Base-by-base conservation (phyloP, 306 rosid species). In the Citrullus amarus region DNA sequence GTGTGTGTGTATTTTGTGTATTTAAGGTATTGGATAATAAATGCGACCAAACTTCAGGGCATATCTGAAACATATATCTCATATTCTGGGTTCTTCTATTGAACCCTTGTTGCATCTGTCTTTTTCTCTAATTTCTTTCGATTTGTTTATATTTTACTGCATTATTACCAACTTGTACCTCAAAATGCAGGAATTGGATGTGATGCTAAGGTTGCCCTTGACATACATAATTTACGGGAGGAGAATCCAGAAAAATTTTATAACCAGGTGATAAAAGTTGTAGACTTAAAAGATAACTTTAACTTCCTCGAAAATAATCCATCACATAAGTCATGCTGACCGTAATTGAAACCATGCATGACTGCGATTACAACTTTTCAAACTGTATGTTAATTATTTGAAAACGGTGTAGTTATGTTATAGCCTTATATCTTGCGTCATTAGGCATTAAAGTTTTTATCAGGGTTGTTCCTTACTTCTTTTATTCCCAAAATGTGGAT, bases 171-270 rank as follows among this genome's bases (percentile, higher is more conserved):
- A 50, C 50, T 25, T 72, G 13, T 9, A 32, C 28, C 56, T 46
- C 46, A 16, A 74, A 53, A 74, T 54, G 78, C 82, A 96, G 99
- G 99, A 83, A 86, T 96, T 82, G 99, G 99, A 18, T 96, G 99
- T 79, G 99, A 96, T 88, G 99, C 99, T 34, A 96, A 96, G 87
- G 99, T 96, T 87, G 97, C 97, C 86, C 85, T 96, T 83, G 99
- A 96, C 84, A 96, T 96, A 81, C 98, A 96, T 90, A 96, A 92
- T 85, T 80, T 96, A 69, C 92, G 99, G 66, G 99, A 96, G 86
- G 99, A 96, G 84, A 96, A 96, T 85, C 99, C 99, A 22, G 99
- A 92, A 55, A 96, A 91, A 86, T 96, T 96, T 78, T 96, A 91
- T 84, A 96, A 96, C 84, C 99, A 96, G 99, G 99, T 95, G 72